These are phyloP conservation scores for Pythium apleroticum DNA, from an alignment of 352 stramenopile species.

Conservation along the genomic window DNA sequence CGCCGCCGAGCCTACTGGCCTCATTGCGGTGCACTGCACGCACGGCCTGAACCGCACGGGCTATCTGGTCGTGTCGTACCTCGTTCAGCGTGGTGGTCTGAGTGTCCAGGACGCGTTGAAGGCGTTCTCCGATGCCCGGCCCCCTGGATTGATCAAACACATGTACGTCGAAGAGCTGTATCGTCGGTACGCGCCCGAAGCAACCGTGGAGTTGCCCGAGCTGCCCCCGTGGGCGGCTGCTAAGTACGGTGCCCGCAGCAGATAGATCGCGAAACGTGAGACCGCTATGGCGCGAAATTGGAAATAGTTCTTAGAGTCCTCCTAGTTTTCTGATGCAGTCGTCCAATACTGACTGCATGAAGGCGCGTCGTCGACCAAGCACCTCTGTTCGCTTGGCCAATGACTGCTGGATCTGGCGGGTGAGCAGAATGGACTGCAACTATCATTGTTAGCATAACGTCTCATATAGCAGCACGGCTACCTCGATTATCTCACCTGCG, in stretches of 20 bases:
- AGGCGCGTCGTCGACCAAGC: conserved; percentile 30
- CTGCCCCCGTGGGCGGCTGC: conserved; percentile 60
- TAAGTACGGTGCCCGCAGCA: conserved; percentile 57
- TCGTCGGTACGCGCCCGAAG: conserved; percentile 37
- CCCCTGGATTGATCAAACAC: conserved; percentile 79
- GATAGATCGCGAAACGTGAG: not conserved
- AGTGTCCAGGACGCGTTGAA: conserved; percentile 59
- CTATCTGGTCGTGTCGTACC: conserved; percentile 74
- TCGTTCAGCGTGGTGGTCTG: conserved; percentile 50
- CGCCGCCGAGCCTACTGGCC: conserved; percentile 33
- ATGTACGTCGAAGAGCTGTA: conserved; percentile 83
- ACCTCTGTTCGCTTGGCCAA: conserved; percentile 34
- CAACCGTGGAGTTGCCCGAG: conserved; percentile 47
- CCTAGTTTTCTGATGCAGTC: conserved; percentile 21
- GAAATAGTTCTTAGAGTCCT: not conserved
- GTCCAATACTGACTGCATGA: conserved; percentile 40
- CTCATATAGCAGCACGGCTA: not conserved
- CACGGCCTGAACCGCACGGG: conserved; percentile 79
- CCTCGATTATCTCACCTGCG: conserved; percentile 36
- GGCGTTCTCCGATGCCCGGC: conserved; percentile 60
- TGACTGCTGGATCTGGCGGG: conserved; percentile 47
- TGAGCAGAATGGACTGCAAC: conserved; percentile 51
- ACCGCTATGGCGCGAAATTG: not conserved
- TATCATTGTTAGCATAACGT: not conserved
- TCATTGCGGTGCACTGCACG: conserved; percentile 77